Evolutionary conservation across 2,329 filamentous ascomycete species (phyloP).

Genomic region (Purpureocillium takamizusanense): DNA sequence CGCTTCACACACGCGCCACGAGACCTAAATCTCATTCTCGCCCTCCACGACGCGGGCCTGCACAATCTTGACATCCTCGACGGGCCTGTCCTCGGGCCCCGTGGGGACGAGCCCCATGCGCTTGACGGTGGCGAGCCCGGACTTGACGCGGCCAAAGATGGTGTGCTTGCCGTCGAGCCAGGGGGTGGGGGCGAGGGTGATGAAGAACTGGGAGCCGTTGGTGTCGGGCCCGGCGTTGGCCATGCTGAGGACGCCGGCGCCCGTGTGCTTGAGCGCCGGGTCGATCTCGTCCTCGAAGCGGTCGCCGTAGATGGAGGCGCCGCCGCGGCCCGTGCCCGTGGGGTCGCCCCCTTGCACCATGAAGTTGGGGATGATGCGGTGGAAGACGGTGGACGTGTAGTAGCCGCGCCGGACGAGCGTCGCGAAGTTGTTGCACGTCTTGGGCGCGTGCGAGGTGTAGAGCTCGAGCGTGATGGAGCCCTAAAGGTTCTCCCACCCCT

Average conservation of each 20-base stretch:
- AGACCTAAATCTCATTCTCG: conserved; percentile 27
- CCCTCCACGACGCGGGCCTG: conserved; percentile 61
- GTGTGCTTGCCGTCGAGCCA: conserved; percentile 98
- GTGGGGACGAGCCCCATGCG: conserved; percentile 85
- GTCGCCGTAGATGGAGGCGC: conserved; percentile 81
- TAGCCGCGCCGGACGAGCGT: conserved; percentile 75
- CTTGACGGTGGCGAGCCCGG: conserved; percentile 73
- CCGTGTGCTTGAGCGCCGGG: conserved; percentile 73
- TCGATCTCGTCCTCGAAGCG: conserved; percentile 92
- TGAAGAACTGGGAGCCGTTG: conserved; percentile 93
- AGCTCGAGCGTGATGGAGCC: conserved; percentile 81
- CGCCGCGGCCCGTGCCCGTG: conserved; percentile 85
- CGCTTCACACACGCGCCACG: no score
- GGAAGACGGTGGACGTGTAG: conserved; percentile 80
- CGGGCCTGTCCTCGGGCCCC: conserved; percentile 67
- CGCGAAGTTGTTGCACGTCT: conserved; percentile 80
- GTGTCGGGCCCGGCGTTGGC: conserved; percentile 89
- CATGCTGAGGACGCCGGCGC: conserved; percentile 91
- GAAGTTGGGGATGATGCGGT: conserved; percentile 91
- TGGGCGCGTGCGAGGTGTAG: conserved; percentile 81
- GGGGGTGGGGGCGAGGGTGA: conserved; percentile 87
- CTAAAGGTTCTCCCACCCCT: no score
- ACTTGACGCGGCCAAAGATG: conserved; percentile 86
- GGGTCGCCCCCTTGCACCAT: conserved; percentile 96
- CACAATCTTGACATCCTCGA: conserved; percentile 74